Conservation (phyloP, 768 basidiomycete species). For the Lentinula sp. region DNA sequence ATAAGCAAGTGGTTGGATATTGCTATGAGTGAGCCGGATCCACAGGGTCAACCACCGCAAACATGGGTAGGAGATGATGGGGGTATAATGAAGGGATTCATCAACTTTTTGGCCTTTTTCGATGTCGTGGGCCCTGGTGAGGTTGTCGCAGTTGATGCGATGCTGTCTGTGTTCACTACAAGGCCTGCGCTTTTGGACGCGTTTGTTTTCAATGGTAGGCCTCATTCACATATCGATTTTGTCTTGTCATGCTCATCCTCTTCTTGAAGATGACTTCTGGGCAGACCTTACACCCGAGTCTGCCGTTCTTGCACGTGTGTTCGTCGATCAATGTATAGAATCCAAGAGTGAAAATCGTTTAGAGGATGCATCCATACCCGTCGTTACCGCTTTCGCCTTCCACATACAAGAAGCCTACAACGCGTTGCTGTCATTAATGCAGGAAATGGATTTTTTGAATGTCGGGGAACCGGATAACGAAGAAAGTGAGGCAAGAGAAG, state of each 20-base stretch:
- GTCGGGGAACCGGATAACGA: constrained; percentile 29
- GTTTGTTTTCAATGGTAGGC: constrained; percentile 69
- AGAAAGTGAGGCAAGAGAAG: constrained; percentile 44
- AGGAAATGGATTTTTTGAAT: constrained; percentile 31
- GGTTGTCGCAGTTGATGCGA: constrained; percentile 78
- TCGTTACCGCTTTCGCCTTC: constrained; percentile 90
- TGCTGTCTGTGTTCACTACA: constrained; percentile 71
- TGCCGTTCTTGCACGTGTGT: constrained; percentile 78
- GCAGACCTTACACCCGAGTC: constrained; percentile 67
- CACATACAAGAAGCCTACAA: constrained; percentile 79
- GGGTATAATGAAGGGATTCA: constrained; percentile 38
- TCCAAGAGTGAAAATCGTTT: constrained; percentile 56
- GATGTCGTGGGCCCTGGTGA: constrained; percentile 61
- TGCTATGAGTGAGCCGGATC: constrained; percentile 33
- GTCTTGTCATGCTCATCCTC: not conserved
- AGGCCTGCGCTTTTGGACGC: constrained; percentile 64
- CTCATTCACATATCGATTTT: not conserved
- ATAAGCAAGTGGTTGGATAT: constrained; percentile 78
- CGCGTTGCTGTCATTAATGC: constrained; percentile 32
- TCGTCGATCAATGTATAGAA: constrained; percentile 74
- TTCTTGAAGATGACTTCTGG: constrained; percentile 66
- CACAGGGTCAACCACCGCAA: constrained; percentile 21
- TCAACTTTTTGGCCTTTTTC: constrained; percentile 40
- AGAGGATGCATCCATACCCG: constrained; percentile 68
- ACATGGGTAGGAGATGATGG: constrained; percentile 37